Conservation (phyloP, 192 early-diverging fungal species). For the Coemansia sp. region DNA sequence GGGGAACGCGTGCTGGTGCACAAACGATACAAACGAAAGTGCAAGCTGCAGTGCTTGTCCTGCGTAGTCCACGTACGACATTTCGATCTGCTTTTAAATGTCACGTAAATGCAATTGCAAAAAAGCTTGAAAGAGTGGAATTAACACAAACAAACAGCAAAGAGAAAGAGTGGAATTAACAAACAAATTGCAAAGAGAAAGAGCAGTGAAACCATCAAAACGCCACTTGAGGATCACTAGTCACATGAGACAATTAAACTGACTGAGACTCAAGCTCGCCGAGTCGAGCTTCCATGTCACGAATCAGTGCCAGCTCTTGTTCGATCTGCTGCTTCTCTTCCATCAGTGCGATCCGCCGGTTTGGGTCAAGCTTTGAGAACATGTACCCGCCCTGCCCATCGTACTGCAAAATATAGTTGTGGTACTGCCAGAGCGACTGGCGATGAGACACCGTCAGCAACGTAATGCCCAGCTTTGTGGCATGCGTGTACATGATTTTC, state of each 20-base stretch:
- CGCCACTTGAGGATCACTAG: not conserved
- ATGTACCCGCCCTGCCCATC: conserved; percentile 97
- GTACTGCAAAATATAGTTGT: conserved; percentile 92
- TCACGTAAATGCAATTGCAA: not conserved
- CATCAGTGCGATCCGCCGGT: conserved; percentile 80
- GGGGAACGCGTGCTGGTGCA: conserved; percentile 32
- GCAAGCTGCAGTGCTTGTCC: conserved; percentile 11
- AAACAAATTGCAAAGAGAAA: not conserved
- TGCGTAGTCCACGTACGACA: conserved; percentile 35
- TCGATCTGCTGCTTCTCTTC: conserved; percentile 86
- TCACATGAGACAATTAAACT: not conserved
- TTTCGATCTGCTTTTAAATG: conserved; percentile 3
- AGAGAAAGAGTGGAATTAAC: too few species aligned
- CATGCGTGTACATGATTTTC: conserved; percentile 84
- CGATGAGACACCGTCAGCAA: conserved; percentile 95
- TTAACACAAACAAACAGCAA: conserved; percentile 4
- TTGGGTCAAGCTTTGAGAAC: conserved; percentile 87
- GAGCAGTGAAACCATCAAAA: not conserved
- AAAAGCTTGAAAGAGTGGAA: not conserved
- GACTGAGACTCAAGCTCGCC: conserved; percentile 31
- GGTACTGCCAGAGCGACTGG: conserved; percentile 95
- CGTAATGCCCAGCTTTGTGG: conserved; percentile 79
- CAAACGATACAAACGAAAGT: conserved; percentile 5
- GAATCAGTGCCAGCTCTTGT: conserved; percentile 42
- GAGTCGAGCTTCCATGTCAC: conserved; percentile 41